phyloP scores from a whole-genome alignment of 257 asterid species.

The Oldenlandia corymbosa region DNA sequence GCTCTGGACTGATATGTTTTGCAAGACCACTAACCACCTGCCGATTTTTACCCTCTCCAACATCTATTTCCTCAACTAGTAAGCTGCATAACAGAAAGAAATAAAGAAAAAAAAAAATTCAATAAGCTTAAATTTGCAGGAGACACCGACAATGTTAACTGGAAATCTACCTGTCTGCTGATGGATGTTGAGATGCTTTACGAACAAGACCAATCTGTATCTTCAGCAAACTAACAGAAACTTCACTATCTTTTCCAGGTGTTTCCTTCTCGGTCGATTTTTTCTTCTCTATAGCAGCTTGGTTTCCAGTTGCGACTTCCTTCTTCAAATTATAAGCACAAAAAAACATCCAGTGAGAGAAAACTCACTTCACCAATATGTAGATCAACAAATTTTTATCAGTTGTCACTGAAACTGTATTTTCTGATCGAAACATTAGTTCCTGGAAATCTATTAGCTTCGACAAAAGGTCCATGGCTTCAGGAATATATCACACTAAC shows the following conservation, averaged over 20 bases:
- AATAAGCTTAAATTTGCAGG: background rate
- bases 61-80: slow-evolving; percentile 96
- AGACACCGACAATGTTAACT: background rate
- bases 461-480: background rate
- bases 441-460: background rate
- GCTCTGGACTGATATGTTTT: slow-evolving; percentile 78
- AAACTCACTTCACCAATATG: background rate
- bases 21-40: slow-evolving; percentile 99
- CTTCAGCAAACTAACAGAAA: slow-evolving; percentile 75
- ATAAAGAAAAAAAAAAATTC: slow-evolving; percentile 10
- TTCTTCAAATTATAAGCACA: slow-evolving; percentile 15
- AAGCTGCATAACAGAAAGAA: slow-evolving; percentile 44
- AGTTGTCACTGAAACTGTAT: background rate
- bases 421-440: background rate
- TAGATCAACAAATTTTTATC: background rate
- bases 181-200: slow-evolving; percentile 91
- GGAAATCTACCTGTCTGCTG: slow-evolving; percentile 75
- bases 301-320: slow-evolving; percentile 45
- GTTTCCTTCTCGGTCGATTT: slow-evolving; percentile 47
- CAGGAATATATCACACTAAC: background rate
- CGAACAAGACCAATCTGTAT: slow-evolving; percentile 79
- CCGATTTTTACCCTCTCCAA: slow-evolving; percentile 83
- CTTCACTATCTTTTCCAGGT: slow-evolving; percentile 59
- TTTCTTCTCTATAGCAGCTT: slow-evolving; percentile 53
- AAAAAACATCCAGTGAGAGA: background rate